Evolutionary conservation across 2,329 filamentous ascomycete species (phyloP).

Genomic region (Colletotrichum orchidophilum): DNA sequence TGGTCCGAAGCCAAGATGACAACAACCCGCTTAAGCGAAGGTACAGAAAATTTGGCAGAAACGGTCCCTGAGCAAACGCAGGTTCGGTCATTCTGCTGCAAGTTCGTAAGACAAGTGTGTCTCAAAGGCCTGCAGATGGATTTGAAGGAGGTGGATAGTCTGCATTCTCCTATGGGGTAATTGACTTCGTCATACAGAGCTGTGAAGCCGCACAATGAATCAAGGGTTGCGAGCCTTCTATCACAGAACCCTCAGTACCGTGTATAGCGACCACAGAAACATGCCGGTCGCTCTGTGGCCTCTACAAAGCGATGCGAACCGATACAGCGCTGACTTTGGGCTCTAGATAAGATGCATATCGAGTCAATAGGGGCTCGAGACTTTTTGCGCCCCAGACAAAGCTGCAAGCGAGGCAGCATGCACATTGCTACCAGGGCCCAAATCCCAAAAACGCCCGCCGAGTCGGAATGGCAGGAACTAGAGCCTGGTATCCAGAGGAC

Average conservation of each 20-base stretch:
- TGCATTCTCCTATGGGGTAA: background rate
- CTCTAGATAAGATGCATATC: background rate
- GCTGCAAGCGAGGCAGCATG: background rate
- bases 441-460: constrained; percentile 16
- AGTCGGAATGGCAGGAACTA: constrained; percentile 14
- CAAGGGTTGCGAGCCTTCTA: background rate
- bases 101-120: constrained; percentile 13
- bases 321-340: background rate
- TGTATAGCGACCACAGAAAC: background rate
- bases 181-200: constrained; percentile 5
- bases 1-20: constrained; percentile 23
- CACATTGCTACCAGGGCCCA: background rate
- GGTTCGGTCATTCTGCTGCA: constrained; percentile 10
- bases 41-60: constrained; percentile 14
- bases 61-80: constrained; percentile 9
- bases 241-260: constrained; percentile 4
- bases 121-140: constrained; percentile 10
- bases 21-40: constrained; percentile 6
- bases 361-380: background rate
- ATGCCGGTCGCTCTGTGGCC: background rate
- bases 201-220: background rate
- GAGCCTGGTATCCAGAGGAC: background rate
- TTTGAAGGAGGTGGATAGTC: background rate
- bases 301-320: background rate
- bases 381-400: constrained; percentile 1